Conservation (phyloP, 805 yeast species). For the Starmerella geochares region DNA sequence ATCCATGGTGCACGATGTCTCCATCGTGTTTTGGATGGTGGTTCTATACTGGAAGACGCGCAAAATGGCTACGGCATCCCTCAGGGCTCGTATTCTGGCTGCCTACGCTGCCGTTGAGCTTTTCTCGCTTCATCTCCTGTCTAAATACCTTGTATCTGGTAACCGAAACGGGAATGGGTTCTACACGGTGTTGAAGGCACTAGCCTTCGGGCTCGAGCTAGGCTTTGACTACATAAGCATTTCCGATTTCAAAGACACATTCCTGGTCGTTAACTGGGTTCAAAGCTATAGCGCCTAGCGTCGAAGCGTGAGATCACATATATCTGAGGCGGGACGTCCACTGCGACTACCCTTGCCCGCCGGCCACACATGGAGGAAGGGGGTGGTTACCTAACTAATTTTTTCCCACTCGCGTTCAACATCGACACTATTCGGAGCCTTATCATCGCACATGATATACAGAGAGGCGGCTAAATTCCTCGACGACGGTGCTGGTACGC, state of each 20-base stretch:
- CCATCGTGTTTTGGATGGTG: constrained; percentile 20
- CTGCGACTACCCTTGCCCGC: neutral
- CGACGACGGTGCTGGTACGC: constrained; percentile 27
- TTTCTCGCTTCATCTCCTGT: constrained; percentile 14
- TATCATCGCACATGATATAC: constrained; percentile 24
- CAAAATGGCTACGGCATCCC: neutral
- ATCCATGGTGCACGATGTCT: constrained; percentile 14
- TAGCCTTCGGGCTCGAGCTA: constrained; percentile 7
- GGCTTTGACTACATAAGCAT: constrained; percentile 9
- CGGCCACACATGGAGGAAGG: too few relatives aligned
- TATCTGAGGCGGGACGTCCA: too few relatives aligned
- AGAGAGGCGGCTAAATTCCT: constrained; percentile 25
- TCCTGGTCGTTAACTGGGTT: constrained; percentile 3
- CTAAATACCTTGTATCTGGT: constrained; percentile 11
- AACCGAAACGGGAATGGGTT: constrained; percentile 15
- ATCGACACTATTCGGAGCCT: too few relatives aligned
- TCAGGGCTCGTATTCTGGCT: neutral
- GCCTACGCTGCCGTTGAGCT: constrained; percentile 8
- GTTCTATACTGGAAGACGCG: constrained; percentile 1
- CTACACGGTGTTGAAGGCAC: constrained; percentile 9
- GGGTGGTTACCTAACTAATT: neutral
- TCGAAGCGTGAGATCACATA: too few relatives aligned
- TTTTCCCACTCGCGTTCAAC: neutral
- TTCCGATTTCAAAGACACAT: constrained; percentile 10
- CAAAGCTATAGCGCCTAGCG: neutral